phyloP scores from a whole-genome alignment of 129 eudicot species.

The Deinandra increscens region DNA sequence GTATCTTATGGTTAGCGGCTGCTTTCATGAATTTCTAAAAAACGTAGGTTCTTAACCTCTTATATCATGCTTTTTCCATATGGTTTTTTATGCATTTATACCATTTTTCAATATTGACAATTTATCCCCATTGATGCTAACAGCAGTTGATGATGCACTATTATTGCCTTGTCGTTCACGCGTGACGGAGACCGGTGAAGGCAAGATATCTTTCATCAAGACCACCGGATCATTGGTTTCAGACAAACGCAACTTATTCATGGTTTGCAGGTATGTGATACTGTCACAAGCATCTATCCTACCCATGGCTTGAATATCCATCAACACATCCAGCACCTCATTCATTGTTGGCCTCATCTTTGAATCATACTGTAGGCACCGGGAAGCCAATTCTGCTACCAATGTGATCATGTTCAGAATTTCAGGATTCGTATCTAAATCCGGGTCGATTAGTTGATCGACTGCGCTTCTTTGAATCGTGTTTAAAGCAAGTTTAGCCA shows the following conservation, averaged over 20 bases:
- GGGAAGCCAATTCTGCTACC: conserved; percentile 78
- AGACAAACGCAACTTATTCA: conserved; percentile 37
- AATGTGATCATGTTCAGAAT: conserved; percentile 58
- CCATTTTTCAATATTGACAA: too few relatives aligned
- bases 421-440: conserved; percentile 29
- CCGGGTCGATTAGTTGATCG: too few relatives aligned
- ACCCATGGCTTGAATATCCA: conserved; percentile 26
- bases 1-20: too few relatives aligned
- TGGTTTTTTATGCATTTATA: background rate
- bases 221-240: conserved; percentile 46
- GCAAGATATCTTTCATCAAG: conserved; percentile 35
- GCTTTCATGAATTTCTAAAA: too few relatives aligned
- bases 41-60: background rate
- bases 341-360: conserved; percentile 79
- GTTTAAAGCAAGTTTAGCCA: conserved; percentile 67
- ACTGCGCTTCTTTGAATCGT: conserved; percentile 59
- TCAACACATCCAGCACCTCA: too few relatives aligned
- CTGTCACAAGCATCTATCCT: conserved; percentile 6
- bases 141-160: conserved; percentile 43
- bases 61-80: background rate
- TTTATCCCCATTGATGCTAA: conserved; percentile 35
- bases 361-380: conserved; percentile 75
- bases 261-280: background rate
- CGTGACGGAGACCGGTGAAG: conserved; percentile 50
- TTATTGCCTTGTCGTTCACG: conserved; percentile 47